A percentile compares a stretch with the other conserved stretches of the same genome.
Conservation (phyloP, 2,329 filamentous ascomycete species). For the Mariannaea elegans region DNA sequence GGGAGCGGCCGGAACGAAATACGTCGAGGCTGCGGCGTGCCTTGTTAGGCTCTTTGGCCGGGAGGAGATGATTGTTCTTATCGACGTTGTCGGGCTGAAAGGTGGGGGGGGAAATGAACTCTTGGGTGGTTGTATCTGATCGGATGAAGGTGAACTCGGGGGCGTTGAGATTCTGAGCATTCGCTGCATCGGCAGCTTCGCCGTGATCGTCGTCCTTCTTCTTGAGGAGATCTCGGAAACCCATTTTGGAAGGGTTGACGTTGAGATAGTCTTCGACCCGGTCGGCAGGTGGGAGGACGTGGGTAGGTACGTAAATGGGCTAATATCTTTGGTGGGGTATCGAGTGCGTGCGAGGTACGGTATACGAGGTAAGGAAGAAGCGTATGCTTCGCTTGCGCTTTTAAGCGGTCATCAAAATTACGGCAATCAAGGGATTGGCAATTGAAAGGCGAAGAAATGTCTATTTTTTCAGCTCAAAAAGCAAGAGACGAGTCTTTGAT, state of each 20-base stretch:
- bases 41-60: slow-evolving; percentile 44
- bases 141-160: slow-evolving; percentile 86
- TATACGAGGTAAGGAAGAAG: background rate
- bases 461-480: background rate
- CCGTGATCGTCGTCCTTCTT: slow-evolving; percentile 59
- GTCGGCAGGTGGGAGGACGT: background rate
- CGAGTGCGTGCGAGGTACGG: too few species aligned
- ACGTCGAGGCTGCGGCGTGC: slow-evolving; percentile 56
- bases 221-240: slow-evolving; percentile 61
- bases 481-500: background rate
- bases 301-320: too few species aligned
- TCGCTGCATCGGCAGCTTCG: slow-evolving; percentile 47
- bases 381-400: too few species aligned
- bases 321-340: too few species aligned
- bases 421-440: background rate
- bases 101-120: slow-evolving; percentile 77
- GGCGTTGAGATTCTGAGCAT: slow-evolving; percentile 48
- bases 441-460: background rate
- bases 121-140: slow-evolving; percentile 82
- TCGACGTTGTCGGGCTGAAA: slow-evolving; percentile 34
- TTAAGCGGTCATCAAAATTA: too few species aligned
- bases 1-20: slow-evolving; percentile 55
- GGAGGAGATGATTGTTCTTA: slow-evolving; percentile 41
- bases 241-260: slow-evolving; percentile 48
- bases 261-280: background rate